These are phyloP conservation scores for Tolypocladium paradoxum DNA, from an alignment of 2,329 filamentous ascomycete genomes.

Conservation along the genomic window DNA sequence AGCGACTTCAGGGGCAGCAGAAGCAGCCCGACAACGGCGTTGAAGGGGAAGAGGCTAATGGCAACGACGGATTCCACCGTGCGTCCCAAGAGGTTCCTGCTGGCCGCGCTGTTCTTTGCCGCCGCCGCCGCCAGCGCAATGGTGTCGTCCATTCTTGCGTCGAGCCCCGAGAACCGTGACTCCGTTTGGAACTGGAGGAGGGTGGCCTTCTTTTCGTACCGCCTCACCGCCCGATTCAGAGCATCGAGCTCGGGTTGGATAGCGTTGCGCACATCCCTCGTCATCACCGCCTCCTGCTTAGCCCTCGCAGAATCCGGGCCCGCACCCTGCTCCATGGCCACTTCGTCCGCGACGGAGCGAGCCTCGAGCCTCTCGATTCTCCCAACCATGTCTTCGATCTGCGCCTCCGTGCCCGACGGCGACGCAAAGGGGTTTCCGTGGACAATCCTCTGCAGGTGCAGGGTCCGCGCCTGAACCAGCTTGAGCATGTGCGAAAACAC, in stretches of 20 bases:
- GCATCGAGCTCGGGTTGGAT: constrained; percentile 79
- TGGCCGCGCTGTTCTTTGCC: constrained; percentile 36
- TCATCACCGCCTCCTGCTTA: constrained; percentile 32
- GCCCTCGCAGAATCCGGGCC: constrained; percentile 21
- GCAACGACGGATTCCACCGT: constrained; percentile 23
- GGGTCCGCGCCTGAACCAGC: constrained; percentile 66
- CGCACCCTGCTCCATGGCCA: constrained; percentile 12
- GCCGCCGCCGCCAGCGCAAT: constrained; percentile 72
- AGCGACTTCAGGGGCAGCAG: constrained; percentile 31
- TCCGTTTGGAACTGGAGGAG: constrained; percentile 68
- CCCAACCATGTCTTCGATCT: constrained; percentile 46
- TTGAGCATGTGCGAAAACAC: constrained; percentile 74
- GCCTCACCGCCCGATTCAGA: constrained; percentile 74
- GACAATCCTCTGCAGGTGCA: constrained; percentile 71
- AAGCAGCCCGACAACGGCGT: constrained; percentile 25
- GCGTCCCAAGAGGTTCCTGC: constrained; percentile 26
- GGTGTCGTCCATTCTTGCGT: constrained; percentile 63
- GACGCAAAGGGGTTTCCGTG: constrained; percentile 34
- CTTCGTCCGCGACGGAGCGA: constrained; percentile 18
- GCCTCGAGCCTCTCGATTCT: constrained; percentile 63
- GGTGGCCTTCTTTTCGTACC: constrained; percentile 82
- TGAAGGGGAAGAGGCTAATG: constrained; percentile 30
- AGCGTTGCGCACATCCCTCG: constrained; percentile 49
- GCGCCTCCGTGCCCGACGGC: constrained; percentile 20
- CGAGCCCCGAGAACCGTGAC: constrained; percentile 59